phyloP scores from a whole-genome alignment of 2,329 filamentous ascomycete species.

The Pseudofabraea citricarpa region DNA sequence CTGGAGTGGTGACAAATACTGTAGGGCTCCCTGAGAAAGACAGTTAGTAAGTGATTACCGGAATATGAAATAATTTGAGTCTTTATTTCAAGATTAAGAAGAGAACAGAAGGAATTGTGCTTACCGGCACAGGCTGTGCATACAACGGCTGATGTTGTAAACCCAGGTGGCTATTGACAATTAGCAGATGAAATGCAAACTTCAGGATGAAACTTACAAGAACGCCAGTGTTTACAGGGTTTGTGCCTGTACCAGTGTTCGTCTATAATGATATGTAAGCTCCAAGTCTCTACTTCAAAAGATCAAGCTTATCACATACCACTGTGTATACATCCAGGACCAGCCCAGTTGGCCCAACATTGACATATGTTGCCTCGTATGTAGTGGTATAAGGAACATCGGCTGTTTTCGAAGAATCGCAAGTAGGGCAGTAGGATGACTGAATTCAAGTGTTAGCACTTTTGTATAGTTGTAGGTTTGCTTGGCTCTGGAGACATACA shows the following conservation, averaged over 20 bases:
- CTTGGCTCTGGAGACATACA: not conserved
- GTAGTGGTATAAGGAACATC: not conserved
- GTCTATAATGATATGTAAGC: not conserved
- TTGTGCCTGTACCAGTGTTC: not conserved
- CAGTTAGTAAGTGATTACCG: too few relatives aligned
- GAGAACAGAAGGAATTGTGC: too few relatives aligned
- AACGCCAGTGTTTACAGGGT: not conserved
- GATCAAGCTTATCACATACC: not conserved
- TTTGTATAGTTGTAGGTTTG: not conserved
- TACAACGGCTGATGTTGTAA: not conserved
- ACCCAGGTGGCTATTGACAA: not conserved
- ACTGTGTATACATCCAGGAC: not conserved
- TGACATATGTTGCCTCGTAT: not conserved
- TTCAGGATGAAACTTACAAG: not conserved
- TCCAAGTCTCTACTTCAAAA: not conserved
- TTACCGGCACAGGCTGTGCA: not conserved
- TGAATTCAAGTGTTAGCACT: not conserved
- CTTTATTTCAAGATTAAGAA: too few relatives aligned
- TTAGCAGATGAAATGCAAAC: not conserved
- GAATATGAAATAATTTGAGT: too few relatives aligned
- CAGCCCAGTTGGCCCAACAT: not conserved
- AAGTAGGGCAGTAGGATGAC: not conserved
- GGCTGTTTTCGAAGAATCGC: not conserved
- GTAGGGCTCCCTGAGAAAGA: too few relatives aligned
- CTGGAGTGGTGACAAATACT: too few relatives aligned